These are phyloP conservation scores for Salisapilia sapeloensis DNA, from an alignment of 352 stramenopile genomes.

Conservation along the genomic window DNA sequence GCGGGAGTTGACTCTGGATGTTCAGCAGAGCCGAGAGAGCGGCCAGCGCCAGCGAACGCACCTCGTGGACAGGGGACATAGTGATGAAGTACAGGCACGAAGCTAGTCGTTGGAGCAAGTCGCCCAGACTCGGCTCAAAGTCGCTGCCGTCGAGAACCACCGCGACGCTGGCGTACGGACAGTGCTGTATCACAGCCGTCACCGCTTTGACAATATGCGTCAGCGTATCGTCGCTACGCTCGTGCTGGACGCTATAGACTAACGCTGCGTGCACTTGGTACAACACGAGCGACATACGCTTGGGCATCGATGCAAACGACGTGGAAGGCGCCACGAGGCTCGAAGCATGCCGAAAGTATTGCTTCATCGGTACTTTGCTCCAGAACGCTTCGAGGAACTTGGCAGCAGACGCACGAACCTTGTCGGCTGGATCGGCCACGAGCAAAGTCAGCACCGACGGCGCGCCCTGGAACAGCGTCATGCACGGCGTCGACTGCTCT, in stretches of 20 bases:
- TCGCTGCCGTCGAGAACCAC: conserved; percentile 26
- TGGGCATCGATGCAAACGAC: conserved; percentile 74
- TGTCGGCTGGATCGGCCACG: conserved; percentile 61
- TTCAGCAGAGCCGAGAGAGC: conserved; percentile 67
- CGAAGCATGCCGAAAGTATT: conserved; percentile 51
- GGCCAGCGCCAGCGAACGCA: conserved; percentile 61
- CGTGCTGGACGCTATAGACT: conserved; percentile 68
- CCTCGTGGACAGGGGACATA: too few species aligned
- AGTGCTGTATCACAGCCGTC: conserved; percentile 56
- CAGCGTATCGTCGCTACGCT: conserved; percentile 37
- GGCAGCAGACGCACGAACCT: conserved; percentile 41
- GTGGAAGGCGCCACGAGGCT: conserved; percentile 27
- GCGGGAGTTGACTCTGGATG: conserved; percentile 36
- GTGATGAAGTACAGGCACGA: conserved; percentile 64
- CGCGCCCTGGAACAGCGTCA: conserved; percentile 61
- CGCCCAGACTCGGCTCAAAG: conserved; percentile 27
- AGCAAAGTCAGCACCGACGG: conserved; percentile 67
- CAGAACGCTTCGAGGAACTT: conserved; percentile 73
- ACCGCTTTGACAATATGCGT: conserved; percentile 40
- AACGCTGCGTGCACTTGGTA: conserved; percentile 72
- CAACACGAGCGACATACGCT: conserved; percentile 66
- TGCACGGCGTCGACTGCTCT: conserved; percentile 59
- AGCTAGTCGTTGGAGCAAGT: conserved; percentile 47
- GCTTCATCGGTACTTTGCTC: conserved; percentile 66
- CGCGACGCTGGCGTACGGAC: conserved; percentile 50